Percentiles rank a stretch among this genome's conserved stretches.
Conservation (phyloP, 768 basidiomycete genomes). For the Lactarius sanguifluus region DNA sequence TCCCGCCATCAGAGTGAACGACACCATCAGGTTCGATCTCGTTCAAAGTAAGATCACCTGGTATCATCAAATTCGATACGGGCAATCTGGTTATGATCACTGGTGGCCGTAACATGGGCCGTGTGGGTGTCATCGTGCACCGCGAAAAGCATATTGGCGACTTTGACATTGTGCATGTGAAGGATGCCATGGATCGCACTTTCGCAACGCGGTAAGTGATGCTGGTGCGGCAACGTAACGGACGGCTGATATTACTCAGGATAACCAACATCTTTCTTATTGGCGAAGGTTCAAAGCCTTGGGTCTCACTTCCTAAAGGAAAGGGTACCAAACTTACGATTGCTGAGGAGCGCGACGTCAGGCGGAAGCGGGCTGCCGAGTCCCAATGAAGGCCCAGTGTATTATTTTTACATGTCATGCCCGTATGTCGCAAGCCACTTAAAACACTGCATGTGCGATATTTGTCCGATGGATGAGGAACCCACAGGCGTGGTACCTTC, state of each 20-base stretch:
- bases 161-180: constrained; percentile 98
- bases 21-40: constrained; percentile 96
- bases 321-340: constrained; percentile 98
- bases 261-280: constrained; percentile 98
- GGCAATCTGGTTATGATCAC: constrained; percentile 98
- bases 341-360: constrained; percentile 91
- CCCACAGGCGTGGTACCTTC: neutral
- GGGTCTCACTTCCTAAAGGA: constrained; percentile 96
- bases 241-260: constrained; percentile 41
- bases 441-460: constrained; percentile 27
- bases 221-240: neutral
- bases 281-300: constrained; percentile 92
- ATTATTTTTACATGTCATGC: constrained; percentile 31
- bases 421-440: constrained; percentile 34
- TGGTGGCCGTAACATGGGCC: constrained; percentile 99
- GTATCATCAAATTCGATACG: constrained; percentile 94
- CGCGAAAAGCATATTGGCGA: constrained; percentile 97
- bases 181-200: constrained; percentile 90
- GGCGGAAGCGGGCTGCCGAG: constrained; percentile 77
- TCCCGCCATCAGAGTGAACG: constrained; percentile 92
- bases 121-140: constrained; percentile 94
- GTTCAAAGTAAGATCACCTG: constrained; percentile 88
- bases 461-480: neutral
- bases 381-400: constrained; percentile 44
- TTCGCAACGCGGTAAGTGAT: constrained; percentile 90